A percentile compares a stretch with the other conserved stretches of the same genome.
Conservation (phyloP, 2,329 filamentous ascomycete genomes). For the Penicillium rolfsii region DNA sequence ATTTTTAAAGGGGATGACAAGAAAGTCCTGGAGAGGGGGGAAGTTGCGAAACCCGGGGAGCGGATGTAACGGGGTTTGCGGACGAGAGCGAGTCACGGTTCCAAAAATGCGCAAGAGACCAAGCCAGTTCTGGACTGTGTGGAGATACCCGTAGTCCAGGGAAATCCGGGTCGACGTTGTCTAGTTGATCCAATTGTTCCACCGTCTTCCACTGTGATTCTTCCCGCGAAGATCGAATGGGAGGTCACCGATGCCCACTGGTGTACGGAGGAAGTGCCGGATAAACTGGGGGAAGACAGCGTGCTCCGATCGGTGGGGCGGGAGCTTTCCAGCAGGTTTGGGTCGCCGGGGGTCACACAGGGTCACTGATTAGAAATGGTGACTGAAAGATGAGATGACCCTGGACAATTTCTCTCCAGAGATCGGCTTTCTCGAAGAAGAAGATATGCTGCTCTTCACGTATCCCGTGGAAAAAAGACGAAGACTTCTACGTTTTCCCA, state of each 20-base stretch:
- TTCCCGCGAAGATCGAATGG: slow-evolving; percentile 6
- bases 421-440: not conserved
- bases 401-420: too few species aligned
- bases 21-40: not conserved
- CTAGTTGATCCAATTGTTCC: slow-evolving; percentile 2
- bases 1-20: slow-evolving; percentile 24
- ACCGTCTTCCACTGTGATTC: slow-evolving; percentile 17
- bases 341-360: not conserved
- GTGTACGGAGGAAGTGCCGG: not conserved
- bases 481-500: not conserved
- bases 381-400: not conserved
- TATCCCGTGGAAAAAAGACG: not conserved
- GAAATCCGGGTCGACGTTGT: too few species aligned
- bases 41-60: slow-evolving; percentile 14
- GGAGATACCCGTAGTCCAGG: too few species aligned
- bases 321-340: not conserved
- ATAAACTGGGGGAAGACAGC: slow-evolving; percentile 3
- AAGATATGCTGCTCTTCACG: not conserved
- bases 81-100: slow-evolving; percentile 7
- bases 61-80: slow-evolving; percentile 39
- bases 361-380: not conserved
- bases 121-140: not conserved
- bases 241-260: slow-evolving; percentile 4
- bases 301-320: slow-evolving; percentile 12
- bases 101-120: not conserved